Evolutionary conservation across 352 stramenopile genomes (phyloP).

Genomic region (Lagenidium sp.): DNA sequence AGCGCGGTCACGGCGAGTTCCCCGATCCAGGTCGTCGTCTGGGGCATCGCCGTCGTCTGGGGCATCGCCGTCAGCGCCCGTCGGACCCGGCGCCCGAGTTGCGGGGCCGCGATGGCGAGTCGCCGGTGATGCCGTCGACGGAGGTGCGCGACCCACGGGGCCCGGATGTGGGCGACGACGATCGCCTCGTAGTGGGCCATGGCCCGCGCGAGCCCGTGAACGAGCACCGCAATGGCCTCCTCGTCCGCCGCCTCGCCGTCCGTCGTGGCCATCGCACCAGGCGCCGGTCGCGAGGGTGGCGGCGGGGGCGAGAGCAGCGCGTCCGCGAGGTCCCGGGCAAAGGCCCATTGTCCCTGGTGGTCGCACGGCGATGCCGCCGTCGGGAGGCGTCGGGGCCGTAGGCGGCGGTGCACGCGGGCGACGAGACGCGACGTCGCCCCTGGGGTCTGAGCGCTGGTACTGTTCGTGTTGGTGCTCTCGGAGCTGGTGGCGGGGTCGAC

Average conservation of each 20-base stretch:
- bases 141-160: constrained; percentile 2
- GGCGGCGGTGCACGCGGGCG: too few species aligned
- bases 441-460: too few species aligned
- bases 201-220: neutral
- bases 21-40: too few species aligned
- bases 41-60: too few species aligned
- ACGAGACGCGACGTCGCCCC: too few species aligned
- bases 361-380: constrained; percentile 7
- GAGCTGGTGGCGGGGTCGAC: neutral
- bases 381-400: neutral
- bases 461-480: constrained; percentile 1
- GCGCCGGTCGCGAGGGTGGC: neutral
- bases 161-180: constrained; percentile 4
- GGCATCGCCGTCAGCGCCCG: too few species aligned
- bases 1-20: too few species aligned
- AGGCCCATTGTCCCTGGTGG: constrained; percentile 3
- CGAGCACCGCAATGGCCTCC: constrained; percentile 1
- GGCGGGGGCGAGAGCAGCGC: neutral
- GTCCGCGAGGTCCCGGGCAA: neutral
- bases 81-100: too few species aligned
- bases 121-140: neutral
- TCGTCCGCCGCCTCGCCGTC: too few species aligned
- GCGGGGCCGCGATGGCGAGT: too few species aligned
- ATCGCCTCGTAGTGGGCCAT: constrained; percentile 9
- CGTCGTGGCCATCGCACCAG: neutral